Conservation (phyloP, 1,139 yeast species). For the Pneumocystis sp. region DNA sequence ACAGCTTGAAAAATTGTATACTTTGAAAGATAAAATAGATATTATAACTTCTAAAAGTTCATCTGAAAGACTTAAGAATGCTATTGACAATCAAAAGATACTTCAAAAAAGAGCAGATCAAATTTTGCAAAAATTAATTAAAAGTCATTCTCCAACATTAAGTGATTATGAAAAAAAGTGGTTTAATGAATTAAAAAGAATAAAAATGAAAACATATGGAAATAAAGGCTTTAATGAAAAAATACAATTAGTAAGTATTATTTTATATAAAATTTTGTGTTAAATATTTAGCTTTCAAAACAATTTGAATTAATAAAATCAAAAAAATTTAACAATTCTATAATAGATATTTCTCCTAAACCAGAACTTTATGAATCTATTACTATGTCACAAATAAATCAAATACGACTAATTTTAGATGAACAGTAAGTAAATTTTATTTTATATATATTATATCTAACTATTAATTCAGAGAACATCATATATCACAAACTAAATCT, state of each 20-base stretch:
- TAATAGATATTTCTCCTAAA: neutral
- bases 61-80: constrained; percentile 9
- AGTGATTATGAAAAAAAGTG: constrained; percentile 31
- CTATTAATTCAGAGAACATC: neutral
- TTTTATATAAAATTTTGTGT: neutral
- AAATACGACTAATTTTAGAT: neutral
- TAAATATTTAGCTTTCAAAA: neutral
- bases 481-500: neutral
- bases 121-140: constrained; percentile 21
- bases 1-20: constrained; percentile 6
- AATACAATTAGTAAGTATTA: neutral
- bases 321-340: neutral
- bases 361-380: neutral
- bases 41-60: neutral
- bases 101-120: constrained; percentile 23
- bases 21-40: neutral
- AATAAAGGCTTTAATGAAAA: constrained; percentile 1
- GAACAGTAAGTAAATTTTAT: neutral
- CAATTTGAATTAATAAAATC: neutral
- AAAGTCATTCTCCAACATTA: constrained; percentile 22
- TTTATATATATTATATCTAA: neutral
- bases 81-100: constrained; percentile 21
- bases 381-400: neutral
- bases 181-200: constrained; percentile 31
- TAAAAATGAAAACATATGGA: constrained; percentile 13